Conservation (phyloP, 2,329 filamentous ascomycete genomes). For the Apiospora pterosperma region DNA sequence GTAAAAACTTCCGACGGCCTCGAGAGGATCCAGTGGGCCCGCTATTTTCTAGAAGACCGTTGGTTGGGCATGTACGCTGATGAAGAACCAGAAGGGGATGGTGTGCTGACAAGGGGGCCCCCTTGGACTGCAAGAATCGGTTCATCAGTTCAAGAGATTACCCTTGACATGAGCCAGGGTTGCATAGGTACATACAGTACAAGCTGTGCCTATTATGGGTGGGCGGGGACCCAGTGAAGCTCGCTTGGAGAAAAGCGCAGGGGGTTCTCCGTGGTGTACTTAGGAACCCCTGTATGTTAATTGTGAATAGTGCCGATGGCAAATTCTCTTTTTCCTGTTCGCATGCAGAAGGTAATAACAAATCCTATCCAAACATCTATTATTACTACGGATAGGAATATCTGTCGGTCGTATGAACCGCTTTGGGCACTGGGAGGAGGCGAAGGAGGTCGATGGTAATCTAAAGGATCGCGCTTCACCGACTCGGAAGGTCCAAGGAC, state of each 20-base stretch:
- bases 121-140: slow-evolving; percentile 21
- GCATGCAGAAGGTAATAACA: neutral
- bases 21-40: slow-evolving; percentile 32
- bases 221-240: slow-evolving; percentile 28
- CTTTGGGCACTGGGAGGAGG: neutral
- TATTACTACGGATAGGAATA: neutral
- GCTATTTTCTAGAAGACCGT: slow-evolving; percentile 45
- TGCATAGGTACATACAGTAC: slow-evolving; percentile 1
- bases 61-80: slow-evolving; percentile 43
- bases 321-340: neutral
- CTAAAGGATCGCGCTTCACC: neutral
- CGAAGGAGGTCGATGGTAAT: neutral
- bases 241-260: slow-evolving; percentile 31
- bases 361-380: neutral
- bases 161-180: slow-evolving; percentile 30
- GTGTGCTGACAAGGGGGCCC: slow-evolving; percentile 30
- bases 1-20: slow-evolving; percentile 43
- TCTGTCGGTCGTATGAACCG: neutral
- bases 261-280: neutral
- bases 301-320: neutral
- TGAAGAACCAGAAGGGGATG: slow-evolving; percentile 36
- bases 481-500: neutral
- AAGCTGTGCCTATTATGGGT: slow-evolving; percentile 6
- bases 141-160: slow-evolving; percentile 45
- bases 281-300: neutral